Conservation (phyloP, 2,329 filamentous ascomycete species). For the Lachnellula occidentalis region DNA sequence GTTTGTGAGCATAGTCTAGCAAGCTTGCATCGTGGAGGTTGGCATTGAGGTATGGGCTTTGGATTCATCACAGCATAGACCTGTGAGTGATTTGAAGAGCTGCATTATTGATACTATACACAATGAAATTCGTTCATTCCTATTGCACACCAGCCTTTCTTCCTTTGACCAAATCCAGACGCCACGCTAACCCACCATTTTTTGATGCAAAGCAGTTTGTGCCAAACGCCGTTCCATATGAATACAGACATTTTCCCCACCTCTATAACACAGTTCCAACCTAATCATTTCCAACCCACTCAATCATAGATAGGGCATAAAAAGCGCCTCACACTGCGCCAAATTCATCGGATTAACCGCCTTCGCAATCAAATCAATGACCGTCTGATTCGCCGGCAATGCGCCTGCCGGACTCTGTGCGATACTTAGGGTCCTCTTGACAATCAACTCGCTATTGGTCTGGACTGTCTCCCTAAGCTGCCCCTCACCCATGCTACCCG, state of each 20-base stretch:
- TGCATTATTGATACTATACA: too few relatives aligned
- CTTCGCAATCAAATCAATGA: slow-evolving; percentile 88
- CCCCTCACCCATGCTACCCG: slow-evolving; percentile 49
- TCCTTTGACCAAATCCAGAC: slow-evolving; percentile 1
- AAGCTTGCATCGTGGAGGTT: too few relatives aligned
- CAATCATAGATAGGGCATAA: slow-evolving; percentile 90
- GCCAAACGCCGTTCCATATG: neutral
- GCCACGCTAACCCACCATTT: slow-evolving; percentile 17
- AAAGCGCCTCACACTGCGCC: slow-evolving; percentile 82
- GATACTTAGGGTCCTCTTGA: slow-evolving; percentile 81
- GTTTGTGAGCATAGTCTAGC: too few relatives aligned
- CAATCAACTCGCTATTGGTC: slow-evolving; percentile 82
- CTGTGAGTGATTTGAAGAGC: too few relatives aligned
- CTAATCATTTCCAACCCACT: neutral
- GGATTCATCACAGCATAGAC: too few relatives aligned
- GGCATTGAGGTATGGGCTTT: too few relatives aligned
- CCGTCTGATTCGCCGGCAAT: slow-evolving; percentile 91
- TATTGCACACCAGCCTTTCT: neutral
- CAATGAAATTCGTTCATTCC: too few relatives aligned
- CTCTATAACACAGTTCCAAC: neutral
- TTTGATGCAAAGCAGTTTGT: slow-evolving; percentile 1
- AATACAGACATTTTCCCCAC: too few relatives aligned
- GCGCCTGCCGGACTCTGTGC: slow-evolving; percentile 69
- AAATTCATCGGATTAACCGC: slow-evolving; percentile 89
- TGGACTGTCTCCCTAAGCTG: slow-evolving; percentile 71